Percentiles rank a stretch among this genome's conserved stretches.
These are phyloP conservation scores for Pichia insulana DNA, from an alignment of 805 yeast species.

Conservation along the genomic window DNA sequence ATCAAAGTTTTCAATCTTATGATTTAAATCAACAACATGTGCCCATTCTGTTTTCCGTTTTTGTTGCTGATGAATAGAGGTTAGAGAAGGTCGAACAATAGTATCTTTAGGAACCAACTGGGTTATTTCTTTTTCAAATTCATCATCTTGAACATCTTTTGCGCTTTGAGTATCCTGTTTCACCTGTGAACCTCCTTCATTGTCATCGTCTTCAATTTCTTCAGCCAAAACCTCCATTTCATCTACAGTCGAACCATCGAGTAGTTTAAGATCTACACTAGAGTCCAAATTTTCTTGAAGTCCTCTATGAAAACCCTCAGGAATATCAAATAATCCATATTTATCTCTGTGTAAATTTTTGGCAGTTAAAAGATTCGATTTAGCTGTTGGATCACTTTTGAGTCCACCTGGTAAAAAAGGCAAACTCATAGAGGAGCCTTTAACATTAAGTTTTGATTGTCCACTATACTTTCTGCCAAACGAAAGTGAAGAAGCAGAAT, in stretches of 20 bases:
- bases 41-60: constrained; percentile 66
- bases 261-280: constrained; percentile 25
- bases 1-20: constrained; percentile 71
- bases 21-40: constrained; percentile 83
- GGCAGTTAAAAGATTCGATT: constrained; percentile 20
- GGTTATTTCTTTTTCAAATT: constrained; percentile 17
- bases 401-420: constrained; percentile 93
- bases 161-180: constrained; percentile 1
- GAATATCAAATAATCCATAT: constrained; percentile 71
- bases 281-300: not conserved
- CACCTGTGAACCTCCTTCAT: constrained; percentile 2
- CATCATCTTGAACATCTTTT: constrained; percentile 28
- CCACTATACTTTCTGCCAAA: constrained; percentile 59
- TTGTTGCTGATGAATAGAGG: constrained; percentile 5
- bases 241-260: constrained; percentile 5
- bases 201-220: constrained; percentile 6
- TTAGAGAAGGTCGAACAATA: constrained; percentile 20
- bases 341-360: constrained; percentile 52
- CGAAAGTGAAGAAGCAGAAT: constrained; percentile 58
- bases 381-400: not conserved
- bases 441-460: constrained; percentile 45
- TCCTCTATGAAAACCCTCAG: constrained; percentile 79
- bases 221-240: constrained; percentile 8
- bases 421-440: constrained; percentile 64
- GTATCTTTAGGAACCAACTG: constrained; percentile 23